Evolutionary conservation across 2,329 filamentous ascomycete genomes (phyloP), one percentile per base, ranked within the genome.

Genomic region (Phaeosphaeria sp.): DNA sequence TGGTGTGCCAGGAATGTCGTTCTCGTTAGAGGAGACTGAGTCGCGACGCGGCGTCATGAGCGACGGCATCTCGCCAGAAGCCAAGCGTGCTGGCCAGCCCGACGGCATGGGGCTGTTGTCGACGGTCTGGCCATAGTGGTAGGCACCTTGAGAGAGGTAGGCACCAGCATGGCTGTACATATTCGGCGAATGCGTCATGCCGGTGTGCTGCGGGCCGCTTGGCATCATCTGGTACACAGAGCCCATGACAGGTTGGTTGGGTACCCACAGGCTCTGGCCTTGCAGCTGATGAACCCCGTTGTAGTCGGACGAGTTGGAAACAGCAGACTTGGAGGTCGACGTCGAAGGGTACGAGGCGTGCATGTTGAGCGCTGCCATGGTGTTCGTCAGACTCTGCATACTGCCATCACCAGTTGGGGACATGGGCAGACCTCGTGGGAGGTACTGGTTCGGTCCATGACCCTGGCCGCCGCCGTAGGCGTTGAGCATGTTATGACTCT

Each of bases 1-100:
- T 2, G 82, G 82, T 9, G 82, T 84, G 21, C 79, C 80, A 20
- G 82, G 82, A 60, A 81, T 76, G 49, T 83, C 81, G 56, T 83
- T 81, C 77, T 83, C 82, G 65, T 82, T 83, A 33, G 82, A 83
- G 5, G 82, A 84, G 62, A 82, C 74, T 7, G 82, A 83, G 62
- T 82, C 81, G 48, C 82, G 81, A 39, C 82, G 81, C 49, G 81
- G 81, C 18, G 81, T 83, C 76, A 83, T 80, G 50, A 84, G 74
- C 9, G 81, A 79, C 5, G 82, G 82, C 58, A 83, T 79, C 27
- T 82, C 81, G 9, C 75, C 78, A 18, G 78, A 81, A 5, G 80
- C 77, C 58, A 80, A 77, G 43, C 78, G 77, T 30, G 74, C 72
- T 17, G 81, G 77, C 82, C 81, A 83, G 62, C 74, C 77, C 15